These are phyloP conservation scores for Alisma plantagoaquatica DNA, from an alignment of 106 monocot genomes.

Conservation along the genomic window DNA sequence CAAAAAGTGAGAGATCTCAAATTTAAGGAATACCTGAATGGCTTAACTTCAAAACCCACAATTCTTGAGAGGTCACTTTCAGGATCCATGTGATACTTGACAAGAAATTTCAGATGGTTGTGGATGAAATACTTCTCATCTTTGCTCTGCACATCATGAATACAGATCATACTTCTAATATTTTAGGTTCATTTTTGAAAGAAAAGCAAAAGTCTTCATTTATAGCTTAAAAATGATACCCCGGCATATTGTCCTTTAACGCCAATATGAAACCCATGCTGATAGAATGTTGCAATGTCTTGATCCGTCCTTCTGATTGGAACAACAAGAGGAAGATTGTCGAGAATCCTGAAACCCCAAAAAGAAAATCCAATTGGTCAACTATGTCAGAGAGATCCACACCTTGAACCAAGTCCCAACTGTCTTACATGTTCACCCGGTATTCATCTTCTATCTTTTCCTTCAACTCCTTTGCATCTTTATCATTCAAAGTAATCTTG, in stretches of 20 bases:
- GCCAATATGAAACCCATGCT: conserved; percentile 78
- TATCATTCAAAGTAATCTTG: conserved; percentile 43
- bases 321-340: conserved; percentile 93
- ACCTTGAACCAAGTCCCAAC: too few relatives aligned
- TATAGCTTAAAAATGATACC: too few relatives aligned
- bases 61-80: conserved; percentile 68
- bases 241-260: conserved; percentile 60
- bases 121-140: conserved; percentile 75
- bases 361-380: too few relatives aligned
- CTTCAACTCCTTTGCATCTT: conserved; percentile 62
- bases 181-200: neutral
- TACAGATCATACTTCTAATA: neutral
- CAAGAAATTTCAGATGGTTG: conserved; percentile 88
- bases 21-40: conserved; percentile 81
- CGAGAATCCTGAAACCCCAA: conserved; percentile 68
- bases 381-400: too few relatives aligned
- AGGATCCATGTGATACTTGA: conserved; percentile 86
- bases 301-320: conserved; percentile 55
- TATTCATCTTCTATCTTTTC: conserved; percentile 97
- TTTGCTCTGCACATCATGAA: conserved; percentile 44
- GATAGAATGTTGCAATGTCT: conserved; percentile 47
- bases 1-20: too few relatives aligned
- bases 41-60: conserved; percentile 92
- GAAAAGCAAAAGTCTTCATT: neutral
- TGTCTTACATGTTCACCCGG: conserved; percentile 77